phyloP scores from a whole-genome alignment of 78 protist genomes.

The Monosiga brevicollis region DNA sequence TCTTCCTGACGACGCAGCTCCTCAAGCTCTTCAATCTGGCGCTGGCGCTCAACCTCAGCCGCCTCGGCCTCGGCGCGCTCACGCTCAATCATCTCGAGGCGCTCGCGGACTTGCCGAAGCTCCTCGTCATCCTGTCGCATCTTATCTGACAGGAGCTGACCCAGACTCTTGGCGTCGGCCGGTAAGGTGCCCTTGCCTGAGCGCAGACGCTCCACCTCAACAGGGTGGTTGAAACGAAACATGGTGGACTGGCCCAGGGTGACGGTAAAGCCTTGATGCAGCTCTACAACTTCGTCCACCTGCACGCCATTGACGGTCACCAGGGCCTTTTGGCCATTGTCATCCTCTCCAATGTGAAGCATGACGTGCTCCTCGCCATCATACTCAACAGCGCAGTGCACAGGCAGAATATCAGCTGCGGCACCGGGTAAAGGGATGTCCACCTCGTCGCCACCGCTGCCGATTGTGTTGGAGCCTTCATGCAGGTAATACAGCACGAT shows the following conservation, averaged over 20 bases:
- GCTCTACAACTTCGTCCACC: background rate
- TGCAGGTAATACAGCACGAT: slow-evolving; percentile 47
- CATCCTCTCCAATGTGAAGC: background rate
- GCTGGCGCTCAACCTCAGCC: too few relatives aligned
- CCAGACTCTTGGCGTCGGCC: too few relatives aligned
- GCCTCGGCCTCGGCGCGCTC: too few relatives aligned
- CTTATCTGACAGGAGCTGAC: too few relatives aligned
- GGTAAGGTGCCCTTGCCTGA: too few relatives aligned
- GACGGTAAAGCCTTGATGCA: slow-evolving; percentile 17
- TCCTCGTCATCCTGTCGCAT: background rate
- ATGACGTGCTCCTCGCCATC: background rate
- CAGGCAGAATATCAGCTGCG: background rate
- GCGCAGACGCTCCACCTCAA: slow-evolving; percentile 9
- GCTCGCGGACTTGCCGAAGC: background rate
- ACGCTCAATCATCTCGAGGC: background rate
- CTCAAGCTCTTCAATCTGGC: background rate
- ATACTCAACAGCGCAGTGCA: background rate
- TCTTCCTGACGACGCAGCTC: background rate
- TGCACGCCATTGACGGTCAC: background rate
- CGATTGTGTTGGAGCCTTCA: slow-evolving; percentile 19
- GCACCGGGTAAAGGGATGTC: background rate
- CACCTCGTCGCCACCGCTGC: background rate
- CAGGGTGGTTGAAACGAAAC: slow-evolving; percentile 54
- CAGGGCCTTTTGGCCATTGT: slow-evolving; percentile 15
- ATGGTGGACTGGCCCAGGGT: slow-evolving; percentile 49